A percentile compares a stretch with the other conserved stretches of the same genome.
These are phyloP conservation scores for Plasmodium billcollinsi DNA, from an alignment of 169 alveolate species.

Conservation along the genomic window DNA sequence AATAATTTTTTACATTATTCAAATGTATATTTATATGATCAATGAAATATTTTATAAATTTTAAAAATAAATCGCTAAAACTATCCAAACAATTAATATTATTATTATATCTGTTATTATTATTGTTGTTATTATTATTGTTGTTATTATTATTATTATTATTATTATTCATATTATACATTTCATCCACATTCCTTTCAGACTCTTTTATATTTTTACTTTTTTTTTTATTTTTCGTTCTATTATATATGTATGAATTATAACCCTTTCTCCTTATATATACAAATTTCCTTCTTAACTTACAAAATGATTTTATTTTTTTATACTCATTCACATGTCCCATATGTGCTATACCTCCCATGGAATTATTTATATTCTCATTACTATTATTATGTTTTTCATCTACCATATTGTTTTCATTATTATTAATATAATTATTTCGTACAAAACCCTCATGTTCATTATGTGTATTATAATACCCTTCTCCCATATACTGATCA, in stretches of 20 bases:
- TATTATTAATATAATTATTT: not conserved
- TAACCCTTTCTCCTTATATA: conserved; percentile 5
- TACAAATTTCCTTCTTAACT: conserved; percentile 29
- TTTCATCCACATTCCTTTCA: no score
- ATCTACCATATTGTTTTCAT: not conserved
- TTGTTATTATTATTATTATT: no score
- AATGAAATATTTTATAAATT: not conserved
- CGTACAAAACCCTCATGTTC: no score
- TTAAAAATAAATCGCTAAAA: conserved; percentile 2
- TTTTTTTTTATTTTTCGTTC: conserved; percentile 12
- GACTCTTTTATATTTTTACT: not conserved
- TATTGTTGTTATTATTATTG: no score
- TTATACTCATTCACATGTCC: conserved; percentile 1
- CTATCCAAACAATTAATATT: not conserved
- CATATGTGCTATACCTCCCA: not conserved
- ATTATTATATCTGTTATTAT: no score
- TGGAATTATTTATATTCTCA: not conserved
- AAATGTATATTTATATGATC: conserved; percentile 7
- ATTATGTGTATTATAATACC: no score
- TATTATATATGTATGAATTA: conserved; percentile 5
- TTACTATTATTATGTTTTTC: not conserved
- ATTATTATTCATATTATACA: no score
- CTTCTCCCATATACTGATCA: no score
- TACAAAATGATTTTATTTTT: conserved; percentile 40
- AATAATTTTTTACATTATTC: conserved; percentile 1